These are phyloP conservation scores for Akanthomyces uredinophilus DNA, from an alignment of 2,329 filamentous ascomycete genomes.

Conservation along the genomic window DNA sequence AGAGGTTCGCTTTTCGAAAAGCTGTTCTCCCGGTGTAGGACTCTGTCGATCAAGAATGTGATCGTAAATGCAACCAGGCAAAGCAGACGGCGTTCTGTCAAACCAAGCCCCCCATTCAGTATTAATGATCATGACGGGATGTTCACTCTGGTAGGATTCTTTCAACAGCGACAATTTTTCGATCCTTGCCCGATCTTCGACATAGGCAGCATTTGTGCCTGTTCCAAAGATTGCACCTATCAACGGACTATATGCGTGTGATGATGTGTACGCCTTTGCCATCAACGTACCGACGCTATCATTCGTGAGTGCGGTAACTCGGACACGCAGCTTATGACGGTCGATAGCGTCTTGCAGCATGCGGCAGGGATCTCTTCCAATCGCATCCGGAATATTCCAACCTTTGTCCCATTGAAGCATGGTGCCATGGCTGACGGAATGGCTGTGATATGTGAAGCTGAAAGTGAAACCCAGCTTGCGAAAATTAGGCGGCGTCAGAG, in stretches of 20 bases:
- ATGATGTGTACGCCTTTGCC: conserved; percentile 73
- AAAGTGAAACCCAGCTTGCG: conserved; percentile 28
- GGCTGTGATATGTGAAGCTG: conserved; percentile 68
- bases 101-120: conserved; percentile 74
- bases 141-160: conserved; percentile 20
- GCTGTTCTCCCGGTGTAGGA: conserved; percentile 70
- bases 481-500: conserved; percentile 42
- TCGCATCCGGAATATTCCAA: conserved; percentile 69
- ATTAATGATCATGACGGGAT: conserved; percentile 72
- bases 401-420: conserved; percentile 78
- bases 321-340: conserved; percentile 60
- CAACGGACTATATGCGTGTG: conserved; percentile 62
- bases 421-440: conserved; percentile 66
- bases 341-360: conserved; percentile 70
- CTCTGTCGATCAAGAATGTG: conserved; percentile 59
- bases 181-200: conserved; percentile 65
- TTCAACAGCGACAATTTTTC: conserved; percentile 42
- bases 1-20: conserved; percentile 79
- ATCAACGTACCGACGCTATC: conserved; percentile 78
- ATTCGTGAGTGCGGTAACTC: conserved; percentile 70
- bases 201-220: conserved; percentile 75
- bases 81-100: conserved; percentile 63
- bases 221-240: conserved; percentile 78
- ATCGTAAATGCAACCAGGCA: conserved; percentile 69
- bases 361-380: conserved; percentile 70